Base-by-base conservation (phyloP, 2,329 filamentous ascomycete genomes). In the Arthrinium phaeospermum region DNA sequence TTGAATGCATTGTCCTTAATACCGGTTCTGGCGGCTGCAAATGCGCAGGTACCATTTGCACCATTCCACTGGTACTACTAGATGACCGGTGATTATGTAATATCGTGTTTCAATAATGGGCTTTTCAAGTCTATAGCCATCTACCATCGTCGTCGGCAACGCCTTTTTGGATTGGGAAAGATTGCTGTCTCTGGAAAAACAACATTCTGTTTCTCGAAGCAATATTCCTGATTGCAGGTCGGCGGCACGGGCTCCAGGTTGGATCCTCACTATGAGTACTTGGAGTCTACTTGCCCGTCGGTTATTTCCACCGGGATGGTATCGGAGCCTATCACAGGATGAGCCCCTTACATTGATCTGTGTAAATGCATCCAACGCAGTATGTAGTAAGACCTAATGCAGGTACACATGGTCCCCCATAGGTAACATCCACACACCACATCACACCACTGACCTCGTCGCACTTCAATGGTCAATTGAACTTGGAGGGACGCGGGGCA, bases 351-450 rank as follows among this genome's bases (percentile, higher is more conserved):
- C 30, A 61, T 61, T 16, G 7, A 34, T 61, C 27, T 64, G 10
- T 41, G 37, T 41, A 41, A 61, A 61, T 37, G 3, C 30, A 30
- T 37, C 53, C 53, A 61, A 61, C 53, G 27, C 27, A 57, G 51
- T 30, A n/a, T n/a, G n/a, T n/a, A 30, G 27, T 57, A 57, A 57
- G 51, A 57, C 53, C 53, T 61, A 61, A 61, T 61, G 30, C 53
- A 61, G 53, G 53, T 61, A 61, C 53, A n/a, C 30, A 37, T 12
- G 22, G 53, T 61, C 16, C 53, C 27, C 53, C 27, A 61, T 16
- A 22, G 30, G 53, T 61, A 10, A 61, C 53, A 61, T 61, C 53
- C 53, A 61, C 53, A 61, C 34, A 64, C 57, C 57, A 64, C 57
- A 64, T 64, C 57, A 64, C 57, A 34, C 57, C 57, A 24, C 30